Base-by-base conservation (phyloP, 192 early-diverging fungal species). In the Coemansia sp. region DNA sequence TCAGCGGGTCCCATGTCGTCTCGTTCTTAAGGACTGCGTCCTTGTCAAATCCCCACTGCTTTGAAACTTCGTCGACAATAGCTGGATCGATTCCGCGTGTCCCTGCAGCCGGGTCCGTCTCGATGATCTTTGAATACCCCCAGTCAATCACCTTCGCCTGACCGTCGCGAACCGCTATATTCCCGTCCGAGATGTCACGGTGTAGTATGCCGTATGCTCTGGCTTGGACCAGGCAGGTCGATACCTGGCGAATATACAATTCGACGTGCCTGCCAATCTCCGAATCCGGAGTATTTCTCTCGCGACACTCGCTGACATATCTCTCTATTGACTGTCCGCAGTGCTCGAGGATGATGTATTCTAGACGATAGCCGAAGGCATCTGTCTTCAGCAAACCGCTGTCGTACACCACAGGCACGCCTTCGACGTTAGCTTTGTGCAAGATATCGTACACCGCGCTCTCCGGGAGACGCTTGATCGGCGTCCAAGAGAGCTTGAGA, bases 131-230 rank as follows among this genome's bases (percentile, higher is more conserved):
- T 2, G 56, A 55, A 36, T 53, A 64, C 1, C 62, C 68, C 58
- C 68, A 71, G 44, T 65, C 62, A 13, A 70, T 64, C 0, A 70
- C 34, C 2, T 29, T 30, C 1, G 50, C 52, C 14, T 45, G 33
- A 2, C 42, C 44, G 17, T 56, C 10, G 23, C 30, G 20, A 3
- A 64, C 27, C 0, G 68, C 10, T 9, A 70, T 64, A 33, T 70
- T 64, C 11, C 62, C 68, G 15, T 20, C 1, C 4, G 68, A 70
- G 1, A 70, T 56, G 29, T 61, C 59, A 2, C 59, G 13, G 13
- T 62, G 50, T 1, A 62, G 60, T 0, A 61, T 19, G 1, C 45
- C 45, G 25, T 25, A 7, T 10, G 13, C 20, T 23, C 45, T 48
- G 7, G 45, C 45, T 13, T 11, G 59, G 8, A 55, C 36, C 20